Percentiles rank a stretch among this genome's conserved stretches.
These are phyloP conservation scores for Glycine tomentella DNA, from an alignment of 306 rosid genomes.

Conservation along the genomic window DNA sequence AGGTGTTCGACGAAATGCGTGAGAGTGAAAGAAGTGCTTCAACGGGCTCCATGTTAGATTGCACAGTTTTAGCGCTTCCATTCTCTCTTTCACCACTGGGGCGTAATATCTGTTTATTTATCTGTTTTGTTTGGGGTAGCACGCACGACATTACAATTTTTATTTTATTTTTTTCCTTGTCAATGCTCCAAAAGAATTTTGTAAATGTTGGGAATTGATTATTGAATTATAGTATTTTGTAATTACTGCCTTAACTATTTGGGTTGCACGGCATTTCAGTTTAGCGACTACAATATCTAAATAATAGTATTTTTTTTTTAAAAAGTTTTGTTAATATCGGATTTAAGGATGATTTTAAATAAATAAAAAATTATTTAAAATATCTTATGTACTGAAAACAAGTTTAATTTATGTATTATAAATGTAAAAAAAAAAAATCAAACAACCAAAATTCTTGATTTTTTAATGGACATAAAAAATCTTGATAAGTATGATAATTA, in stretches of 20 bases:
- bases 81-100: conserved; percentile 26
- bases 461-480: too few relatives aligned
- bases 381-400: too few relatives aligned
- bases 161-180: too few relatives aligned
- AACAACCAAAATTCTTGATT: too few relatives aligned
- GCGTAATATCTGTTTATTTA: neutral
- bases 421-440: too few relatives aligned
- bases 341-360: neutral
- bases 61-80: conserved; percentile 69
- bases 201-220: too few relatives aligned
- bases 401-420: too few relatives aligned
- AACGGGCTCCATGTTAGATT: conserved; percentile 62
- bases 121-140: neutral
- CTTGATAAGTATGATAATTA: too few relatives aligned
- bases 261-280: neutral
- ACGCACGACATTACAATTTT: neutral
- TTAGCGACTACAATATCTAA: neutral
- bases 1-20: conserved; percentile 53
- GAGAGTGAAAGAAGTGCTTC: conserved; percentile 59
- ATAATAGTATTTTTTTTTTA: neutral
- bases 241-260: too few relatives aligned
- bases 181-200: too few relatives aligned
- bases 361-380: too few relatives aligned
- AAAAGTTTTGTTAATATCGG: neutral
- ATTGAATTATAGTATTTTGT: too few relatives aligned